These are phyloP conservation scores for Kokia cookei DNA, from an alignment of 441 rosid genomes.

Conservation along the genomic window DNA sequence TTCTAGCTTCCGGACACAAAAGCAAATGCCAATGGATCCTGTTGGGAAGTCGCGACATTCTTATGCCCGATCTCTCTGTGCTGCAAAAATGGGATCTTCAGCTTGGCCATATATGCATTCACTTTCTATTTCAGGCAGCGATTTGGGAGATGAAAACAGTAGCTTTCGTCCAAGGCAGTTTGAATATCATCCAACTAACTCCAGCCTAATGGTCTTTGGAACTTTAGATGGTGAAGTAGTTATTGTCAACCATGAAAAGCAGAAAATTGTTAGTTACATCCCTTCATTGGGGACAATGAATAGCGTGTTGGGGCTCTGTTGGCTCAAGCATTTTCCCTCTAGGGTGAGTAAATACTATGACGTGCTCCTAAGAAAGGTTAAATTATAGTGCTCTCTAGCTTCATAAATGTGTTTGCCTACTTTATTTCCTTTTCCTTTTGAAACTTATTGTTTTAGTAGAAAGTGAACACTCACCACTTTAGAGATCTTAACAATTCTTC, in stretches of 20 bases:
- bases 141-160: conserved; percentile 32
- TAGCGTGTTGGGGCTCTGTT: conserved; percentile 89
- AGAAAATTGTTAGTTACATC: conserved; percentile 59
- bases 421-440: neutral
- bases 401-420: conserved; percentile 5
- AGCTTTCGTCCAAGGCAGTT: conserved; percentile 85
- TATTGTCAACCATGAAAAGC: conserved; percentile 81
- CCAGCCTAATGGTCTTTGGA: conserved; percentile 79
- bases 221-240: conserved; percentile 92
- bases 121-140: conserved; percentile 40
- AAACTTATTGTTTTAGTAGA: neutral
- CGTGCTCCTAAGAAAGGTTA: neutral
- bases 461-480: neutral
- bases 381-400: neutral
- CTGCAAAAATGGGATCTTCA: conserved; percentile 82
- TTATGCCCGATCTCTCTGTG: conserved; percentile 71
- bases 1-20: conserved; percentile 13
- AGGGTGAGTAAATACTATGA: conserved; percentile 43
- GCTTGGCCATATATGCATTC: conserved; percentile 74
- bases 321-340: conserved; percentile 82
- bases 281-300: conserved; percentile 73
- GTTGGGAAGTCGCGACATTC: conserved; percentile 45
- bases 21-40: conserved; percentile 22
- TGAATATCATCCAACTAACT: conserved; percentile 81
- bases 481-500: neutral